A percentile compares a stretch with the other conserved stretches of the same genome.
These are phyloP conservation scores for Cadophora luteo-olivacea DNA, from an alignment of 2,329 filamentous ascomycete species.

Conservation along the genomic window DNA sequence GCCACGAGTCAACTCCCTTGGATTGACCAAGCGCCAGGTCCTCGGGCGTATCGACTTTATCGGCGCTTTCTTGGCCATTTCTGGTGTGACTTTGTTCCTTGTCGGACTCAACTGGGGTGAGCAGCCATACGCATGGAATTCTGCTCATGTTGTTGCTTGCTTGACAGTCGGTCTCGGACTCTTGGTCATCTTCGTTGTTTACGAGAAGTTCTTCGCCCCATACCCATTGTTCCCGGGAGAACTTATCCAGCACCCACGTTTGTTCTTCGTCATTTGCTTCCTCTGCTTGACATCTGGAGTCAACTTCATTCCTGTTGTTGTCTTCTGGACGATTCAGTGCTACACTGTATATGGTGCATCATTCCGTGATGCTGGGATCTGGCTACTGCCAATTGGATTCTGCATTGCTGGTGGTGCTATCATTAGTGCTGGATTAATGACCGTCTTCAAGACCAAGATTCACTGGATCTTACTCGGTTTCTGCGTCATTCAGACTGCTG, in stretches of 20 bases:
- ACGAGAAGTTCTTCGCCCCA: conserved; percentile 57
- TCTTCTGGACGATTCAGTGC: conserved; percentile 67
- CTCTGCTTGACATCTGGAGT: conserved; percentile 55
- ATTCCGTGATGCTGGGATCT: conserved; percentile 67
- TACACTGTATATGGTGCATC: conserved; percentile 72
- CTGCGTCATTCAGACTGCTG: conserved; percentile 69
- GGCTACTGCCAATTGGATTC: conserved; percentile 69
- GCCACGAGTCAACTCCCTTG: conserved; percentile 50
- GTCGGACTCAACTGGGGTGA: conserved; percentile 60
- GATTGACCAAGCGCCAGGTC: conserved; percentile 48
- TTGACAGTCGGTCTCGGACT: conserved; percentile 56
- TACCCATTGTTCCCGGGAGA: conserved; percentile 55
- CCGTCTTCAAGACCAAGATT: conserved; percentile 63
- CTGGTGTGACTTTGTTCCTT: conserved; percentile 58
- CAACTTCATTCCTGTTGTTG: conserved; percentile 53
- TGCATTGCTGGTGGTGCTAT: conserved; percentile 67
- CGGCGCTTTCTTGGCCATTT: conserved; percentile 56
- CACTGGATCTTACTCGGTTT: conserved; percentile 64
- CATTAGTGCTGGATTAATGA: conserved; percentile 63
- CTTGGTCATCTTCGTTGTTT: conserved; percentile 57
- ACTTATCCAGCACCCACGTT: conserved; percentile 58
- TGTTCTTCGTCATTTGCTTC: conserved; percentile 63
- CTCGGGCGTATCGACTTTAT: conserved; percentile 56
- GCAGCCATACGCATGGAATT: conserved; percentile 60
- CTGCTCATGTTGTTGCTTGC: conserved; percentile 59